Conservation (phyloP, 345 rosid species). For the Dipteronia sinensis region DNA sequence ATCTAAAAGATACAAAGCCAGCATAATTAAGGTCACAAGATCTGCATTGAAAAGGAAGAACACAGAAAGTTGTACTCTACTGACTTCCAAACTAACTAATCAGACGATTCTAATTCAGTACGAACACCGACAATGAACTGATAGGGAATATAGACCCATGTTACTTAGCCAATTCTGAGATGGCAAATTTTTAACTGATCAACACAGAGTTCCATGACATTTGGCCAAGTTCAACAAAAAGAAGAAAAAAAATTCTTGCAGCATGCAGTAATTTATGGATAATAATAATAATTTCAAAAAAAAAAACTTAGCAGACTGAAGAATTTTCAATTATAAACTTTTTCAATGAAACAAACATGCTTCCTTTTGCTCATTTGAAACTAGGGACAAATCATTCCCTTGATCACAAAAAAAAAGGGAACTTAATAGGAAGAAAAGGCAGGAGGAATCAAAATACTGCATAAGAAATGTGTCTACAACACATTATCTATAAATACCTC, state of each 20-base stretch:
- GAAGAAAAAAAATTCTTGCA: background rate
- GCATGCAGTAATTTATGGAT: background rate
- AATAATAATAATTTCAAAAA: background rate
- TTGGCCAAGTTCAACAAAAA: background rate
- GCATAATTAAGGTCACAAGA: slow-evolving; percentile 7
- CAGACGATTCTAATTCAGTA: background rate
- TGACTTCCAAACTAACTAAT: background rate
- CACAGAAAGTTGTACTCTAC: background rate
- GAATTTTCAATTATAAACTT: background rate
- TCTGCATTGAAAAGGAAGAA: background rate
- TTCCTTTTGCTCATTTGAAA: background rate
- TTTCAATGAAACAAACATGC: background rate
- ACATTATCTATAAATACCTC: slow-evolving; percentile 58
- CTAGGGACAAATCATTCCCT: background rate
- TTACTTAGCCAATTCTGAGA: background rate
- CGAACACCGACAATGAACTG: background rate
- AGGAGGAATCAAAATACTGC: background rate
- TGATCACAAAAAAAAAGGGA: background rate
- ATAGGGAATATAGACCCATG: background rate
- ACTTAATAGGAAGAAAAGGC: background rate
- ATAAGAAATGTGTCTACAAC: background rate
- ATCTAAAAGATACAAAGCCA: background rate
- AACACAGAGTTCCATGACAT: background rate
- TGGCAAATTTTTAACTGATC: background rate
- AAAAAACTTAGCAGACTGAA: background rate